A percentile compares a stretch with the other conserved stretches of the same genome.
Evolutionary conservation across 1,139 yeast species (phyloP).

Genomic region (Kodamaea derodonti): DNA sequence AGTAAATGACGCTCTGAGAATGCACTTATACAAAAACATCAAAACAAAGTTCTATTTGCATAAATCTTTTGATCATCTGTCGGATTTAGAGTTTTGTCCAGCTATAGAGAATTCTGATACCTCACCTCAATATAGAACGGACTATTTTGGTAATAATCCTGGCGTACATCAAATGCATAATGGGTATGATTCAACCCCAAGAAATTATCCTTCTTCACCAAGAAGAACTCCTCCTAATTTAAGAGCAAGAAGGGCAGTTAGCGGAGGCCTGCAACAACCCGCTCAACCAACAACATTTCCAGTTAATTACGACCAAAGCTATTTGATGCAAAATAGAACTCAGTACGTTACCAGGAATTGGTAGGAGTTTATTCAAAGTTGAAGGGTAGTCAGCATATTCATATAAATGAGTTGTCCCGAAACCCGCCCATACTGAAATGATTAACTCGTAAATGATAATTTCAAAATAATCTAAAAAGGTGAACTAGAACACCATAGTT

Average conservation of each 20-base stretch:
- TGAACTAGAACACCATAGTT: too few relatives aligned
- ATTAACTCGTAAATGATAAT: too few relatives aligned
- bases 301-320: conserved; percentile 10
- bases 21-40: conserved; percentile 24
- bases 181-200: conserved; percentile 11
- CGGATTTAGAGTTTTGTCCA: conserved; percentile 72
- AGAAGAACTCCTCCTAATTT: conserved; percentile 14
- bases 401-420: too few relatives aligned
- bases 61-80: conserved; percentile 66
- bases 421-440: too few relatives aligned
- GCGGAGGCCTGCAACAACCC: conserved; percentile 5
- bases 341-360: conserved; percentile 13
- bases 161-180: background rate
- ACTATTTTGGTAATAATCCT: conserved; percentile 6
- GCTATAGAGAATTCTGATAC: conserved; percentile 22
- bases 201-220: conserved; percentile 13
- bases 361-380: too few relatives aligned
- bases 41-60: conserved; percentile 55
- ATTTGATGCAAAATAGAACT: conserved; percentile 12
- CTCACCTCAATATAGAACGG: conserved; percentile 12
- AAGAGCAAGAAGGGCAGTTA: conserved; percentile 10
- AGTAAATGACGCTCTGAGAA: conserved; percentile 12
- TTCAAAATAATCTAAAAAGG: too few relatives aligned
- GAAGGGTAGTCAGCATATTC: too few relatives aligned
- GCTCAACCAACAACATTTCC: conserved; percentile 4